Percentiles rank a stretch among this genome's conserved stretches.
Evolutionary conservation across 2,329 filamentous ascomycete species (phyloP).

Genomic region (Neoarthrinium moseri): DNA sequence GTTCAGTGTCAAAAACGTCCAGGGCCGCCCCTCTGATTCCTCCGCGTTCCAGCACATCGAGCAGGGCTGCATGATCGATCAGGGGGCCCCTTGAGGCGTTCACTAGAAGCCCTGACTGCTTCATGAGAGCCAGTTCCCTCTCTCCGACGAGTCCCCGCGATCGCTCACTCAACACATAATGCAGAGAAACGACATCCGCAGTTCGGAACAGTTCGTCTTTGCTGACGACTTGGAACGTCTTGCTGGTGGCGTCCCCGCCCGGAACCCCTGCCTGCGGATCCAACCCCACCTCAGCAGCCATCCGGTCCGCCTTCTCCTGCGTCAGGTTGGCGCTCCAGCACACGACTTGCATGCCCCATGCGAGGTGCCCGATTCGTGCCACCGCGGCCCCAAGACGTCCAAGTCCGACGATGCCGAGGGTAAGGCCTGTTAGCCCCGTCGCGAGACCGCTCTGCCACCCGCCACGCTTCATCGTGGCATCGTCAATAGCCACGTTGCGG

Average conservation of each 20-base stretch:
- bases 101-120: conserved; percentile 59
- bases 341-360: conserved; percentile 64
- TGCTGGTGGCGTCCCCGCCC: conserved; percentile 25
- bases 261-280: conserved; percentile 16
- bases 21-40: conserved; percentile 65
- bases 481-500: conserved; percentile 58
- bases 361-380: conserved; percentile 56
- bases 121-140: conserved; percentile 61
- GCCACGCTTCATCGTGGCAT: conserved; percentile 50
- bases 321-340: conserved; percentile 66
- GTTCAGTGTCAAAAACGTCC: conserved; percentile 74
- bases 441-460: conserved; percentile 61
- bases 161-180: conserved; percentile 65
- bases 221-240: conserved; percentile 53
- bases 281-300: conserved; percentile 51
- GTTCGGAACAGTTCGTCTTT: conserved; percentile 62
- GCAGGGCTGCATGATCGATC: conserved; percentile 63
- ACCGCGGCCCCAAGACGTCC: conserved; percentile 61
- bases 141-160: conserved; percentile 58
- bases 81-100: conserved; percentile 73
- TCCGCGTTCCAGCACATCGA: conserved; percentile 56
- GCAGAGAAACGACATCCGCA: conserved; percentile 67
- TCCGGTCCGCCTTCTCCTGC: conserved; percentile 59
- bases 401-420: conserved; percentile 59
- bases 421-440: conserved; percentile 57